Evolutionary conservation across 2,329 filamentous ascomycete genomes (phyloP), one percentile per base, ranked within the genome.

Genomic region (Rasamsonia emersonii): DNA sequence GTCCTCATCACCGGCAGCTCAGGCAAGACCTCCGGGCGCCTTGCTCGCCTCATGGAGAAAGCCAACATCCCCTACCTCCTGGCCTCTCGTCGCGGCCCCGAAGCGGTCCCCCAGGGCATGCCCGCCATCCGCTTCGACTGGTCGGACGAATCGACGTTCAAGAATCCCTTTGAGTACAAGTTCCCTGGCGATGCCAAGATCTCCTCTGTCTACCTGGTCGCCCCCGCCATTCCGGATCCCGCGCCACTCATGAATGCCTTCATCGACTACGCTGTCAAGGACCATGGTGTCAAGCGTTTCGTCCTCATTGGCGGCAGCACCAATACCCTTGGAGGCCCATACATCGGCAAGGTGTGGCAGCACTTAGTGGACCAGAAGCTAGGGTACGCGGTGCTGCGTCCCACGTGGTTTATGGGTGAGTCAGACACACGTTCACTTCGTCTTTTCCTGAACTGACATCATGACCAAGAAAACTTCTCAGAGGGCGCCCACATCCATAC

Each of bases 321-420:
- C 0, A 28, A 62, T 4, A 48, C 58, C 20, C 45, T 51, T 4
- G 62, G 58, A 2, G 56, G 57, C 3, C 47, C 50, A 3, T 44
- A 48, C 3, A 53, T 58, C 47, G 59, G 59, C 0, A 38, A 50
- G 26, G 53, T 65, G 14, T 59, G 62, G 32, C 43, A 49, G 18
- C 62, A 64, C 34, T 41, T 70, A 15, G 38, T 50, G 6, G 48
- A 58, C 43, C 50, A 62, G 2, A 50, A 55, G 10, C 42, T 64
- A 1, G 61, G 63, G 31, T 70, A 59, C 53, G 54, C 55, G 4
- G 56, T 66, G 5, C 36, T 71, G 40, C 44, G 64, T 35, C 63
- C 67, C 4, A 64, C 59, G 10, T 72, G 66, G 64, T 71, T 71
- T 35, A 65, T 65, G 50, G 52, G 62, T 64, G 16, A 14, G 18